Evolutionary conservation across 768 basidiomycete species (phyloP).

Genomic region (Leccinum boreale): DNA sequence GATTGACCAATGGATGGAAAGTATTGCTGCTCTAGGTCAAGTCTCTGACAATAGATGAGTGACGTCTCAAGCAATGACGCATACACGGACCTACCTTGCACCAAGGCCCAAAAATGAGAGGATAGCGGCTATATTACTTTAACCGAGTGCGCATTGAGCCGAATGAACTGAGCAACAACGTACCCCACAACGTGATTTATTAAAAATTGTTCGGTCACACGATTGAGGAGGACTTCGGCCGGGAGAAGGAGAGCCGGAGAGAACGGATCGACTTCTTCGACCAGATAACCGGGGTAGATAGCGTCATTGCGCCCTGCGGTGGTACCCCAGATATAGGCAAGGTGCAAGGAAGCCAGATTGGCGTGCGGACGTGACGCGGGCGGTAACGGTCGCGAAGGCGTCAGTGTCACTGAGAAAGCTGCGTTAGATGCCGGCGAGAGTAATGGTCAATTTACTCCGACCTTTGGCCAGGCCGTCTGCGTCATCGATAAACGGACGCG

Average conservation of each 20-base stretch:
- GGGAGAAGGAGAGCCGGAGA: slow-evolving; percentile 54
- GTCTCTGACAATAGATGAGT: slow-evolving; percentile 40
- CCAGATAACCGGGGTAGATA: slow-evolving; percentile 26
- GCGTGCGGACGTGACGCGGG: slow-evolving; percentile 24
- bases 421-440: slow-evolving; percentile 6
- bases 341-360: slow-evolving; percentile 36
- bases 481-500: slow-evolving; percentile 48
- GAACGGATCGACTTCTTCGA: slow-evolving; percentile 47
- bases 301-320: slow-evolving; percentile 10
- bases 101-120: slow-evolving; percentile 72
- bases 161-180: slow-evolving; percentile 13
- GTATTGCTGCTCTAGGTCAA: slow-evolving; percentile 49
- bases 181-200: slow-evolving; percentile 60
- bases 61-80: slow-evolving; percentile 2
- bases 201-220: slow-evolving; percentile 51
- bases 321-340: slow-evolving; percentile 41
- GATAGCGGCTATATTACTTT: slow-evolving; percentile 55
- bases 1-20: slow-evolving; percentile 50
- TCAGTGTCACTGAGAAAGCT: slow-evolving; percentile 36
- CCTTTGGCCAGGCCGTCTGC: slow-evolving; percentile 41
- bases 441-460: slow-evolving; percentile 22
- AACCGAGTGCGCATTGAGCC: slow-evolving; percentile 11
- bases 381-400: slow-evolving; percentile 36
- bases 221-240: slow-evolving; percentile 48
- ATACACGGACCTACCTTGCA: slow-evolving; percentile 44